phyloP scores from a whole-genome alignment of 345 rosid genomes.

The Rhodomyrtus tomentosa region DNA sequence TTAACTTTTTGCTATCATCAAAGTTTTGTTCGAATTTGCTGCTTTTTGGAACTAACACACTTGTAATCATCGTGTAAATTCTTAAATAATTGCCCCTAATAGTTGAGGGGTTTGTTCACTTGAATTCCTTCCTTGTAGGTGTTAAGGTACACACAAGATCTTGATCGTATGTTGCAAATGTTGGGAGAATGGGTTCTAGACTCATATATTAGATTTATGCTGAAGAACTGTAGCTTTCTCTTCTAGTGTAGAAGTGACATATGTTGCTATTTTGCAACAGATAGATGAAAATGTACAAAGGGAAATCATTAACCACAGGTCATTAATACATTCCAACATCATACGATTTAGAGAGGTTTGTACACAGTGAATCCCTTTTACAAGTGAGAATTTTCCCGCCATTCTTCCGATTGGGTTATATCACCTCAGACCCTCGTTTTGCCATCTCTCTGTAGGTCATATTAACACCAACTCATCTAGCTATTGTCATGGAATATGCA shows the following conservation, averaged over 20 bases:
- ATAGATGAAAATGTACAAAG: constrained; percentile 78
- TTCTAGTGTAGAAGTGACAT: not conserved
- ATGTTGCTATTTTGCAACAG: constrained; percentile 15
- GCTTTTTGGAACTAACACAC: not conserved
- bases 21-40: not conserved
- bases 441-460: constrained; percentile 33
- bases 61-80: not conserved
- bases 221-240: not conserved
- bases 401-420: not conserved
- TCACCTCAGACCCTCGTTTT: not conserved
- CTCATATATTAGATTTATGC: not conserved
- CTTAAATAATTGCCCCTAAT: not conserved
- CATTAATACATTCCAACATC: constrained; percentile 75
- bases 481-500: constrained; percentile 83
- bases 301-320: constrained; percentile 78
- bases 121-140: not conserved
- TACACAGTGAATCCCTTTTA: not conserved
- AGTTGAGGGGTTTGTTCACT: not conserved
- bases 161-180: not conserved
- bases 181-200: not conserved
- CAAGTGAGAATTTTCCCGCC: not conserved
- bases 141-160: not conserved
- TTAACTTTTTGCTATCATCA: not conserved
- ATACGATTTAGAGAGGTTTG: constrained; percentile 74
- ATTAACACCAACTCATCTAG: constrained; percentile 74